Evolutionary conservation across 108 stramenopile species (phyloP).

Genomic region (Cyclotella cryptica): DNA sequence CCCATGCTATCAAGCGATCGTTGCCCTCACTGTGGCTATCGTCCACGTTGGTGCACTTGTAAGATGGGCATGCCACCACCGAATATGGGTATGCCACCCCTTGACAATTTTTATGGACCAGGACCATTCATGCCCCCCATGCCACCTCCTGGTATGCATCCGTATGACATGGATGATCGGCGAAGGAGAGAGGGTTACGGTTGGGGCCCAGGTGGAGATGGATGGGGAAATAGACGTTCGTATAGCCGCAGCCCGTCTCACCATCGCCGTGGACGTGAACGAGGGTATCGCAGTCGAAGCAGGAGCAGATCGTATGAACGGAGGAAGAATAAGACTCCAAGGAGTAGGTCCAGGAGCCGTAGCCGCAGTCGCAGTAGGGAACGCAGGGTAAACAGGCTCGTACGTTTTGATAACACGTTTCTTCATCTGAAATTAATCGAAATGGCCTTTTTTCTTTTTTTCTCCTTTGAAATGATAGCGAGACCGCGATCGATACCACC

Average conservation of each 20-base stretch:
- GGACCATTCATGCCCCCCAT: conserved; percentile 42
- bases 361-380: conserved; percentile 43
- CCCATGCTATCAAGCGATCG: conserved; percentile 60
- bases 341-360: conserved; percentile 35
- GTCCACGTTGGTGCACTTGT: conserved; percentile 86
- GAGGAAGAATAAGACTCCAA: conserved; percentile 7
- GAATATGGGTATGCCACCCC: conserved; percentile 42
- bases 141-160: conserved; percentile 43
- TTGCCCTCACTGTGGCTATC: conserved; percentile 81
- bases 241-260: conserved; percentile 74
- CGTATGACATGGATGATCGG: conserved; percentile 41
- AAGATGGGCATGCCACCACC: conserved; percentile 53
- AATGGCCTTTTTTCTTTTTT: background rate
- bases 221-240: conserved; percentile 52
- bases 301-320: conserved; percentile 36
- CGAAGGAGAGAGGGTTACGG: conserved; percentile 47
- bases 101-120: conserved; percentile 41
- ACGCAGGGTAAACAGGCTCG: conserved; percentile 26
- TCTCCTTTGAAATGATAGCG: background rate
- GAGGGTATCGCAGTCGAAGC: conserved; percentile 55
- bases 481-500: conserved; percentile 23
- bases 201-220: conserved; percentile 50
- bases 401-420: background rate
- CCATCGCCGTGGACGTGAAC: conserved; percentile 49
- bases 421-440: background rate